Evolutionary conservation across 495 filamentous ascomycete genomes (phyloP).

Genomic region (Haplographium delicatum): DNA sequence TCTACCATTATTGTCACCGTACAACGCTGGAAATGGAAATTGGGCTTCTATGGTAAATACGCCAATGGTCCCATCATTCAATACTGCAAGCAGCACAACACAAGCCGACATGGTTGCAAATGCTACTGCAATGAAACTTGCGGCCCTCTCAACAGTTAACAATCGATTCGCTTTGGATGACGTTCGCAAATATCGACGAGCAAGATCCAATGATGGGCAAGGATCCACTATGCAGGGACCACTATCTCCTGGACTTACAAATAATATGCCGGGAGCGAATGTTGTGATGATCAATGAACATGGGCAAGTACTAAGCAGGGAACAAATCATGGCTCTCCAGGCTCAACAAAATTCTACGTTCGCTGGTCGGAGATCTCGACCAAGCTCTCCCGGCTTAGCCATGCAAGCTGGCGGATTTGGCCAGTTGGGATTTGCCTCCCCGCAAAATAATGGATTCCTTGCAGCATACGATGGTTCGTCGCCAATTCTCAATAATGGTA

Average conservation of each 20-base stretch:
- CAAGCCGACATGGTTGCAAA: slow-evolving; percentile 99
- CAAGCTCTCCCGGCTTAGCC: slow-evolving; percentile 84
- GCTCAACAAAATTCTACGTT: slow-evolving; percentile 69
- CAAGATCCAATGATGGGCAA: slow-evolving; percentile 83
- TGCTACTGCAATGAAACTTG: slow-evolving; percentile 97
- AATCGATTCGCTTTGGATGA: slow-evolving; percentile 97
- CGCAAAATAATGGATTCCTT: slow-evolving; percentile 93
- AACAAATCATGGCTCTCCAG: slow-evolving; percentile 83
- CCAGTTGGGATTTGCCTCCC: slow-evolving; percentile 72
- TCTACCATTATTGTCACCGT: slow-evolving; percentile 84
- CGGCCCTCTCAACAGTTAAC: slow-evolving; percentile 94
- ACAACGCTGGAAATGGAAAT: slow-evolving; percentile 76
- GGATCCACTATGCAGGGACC: slow-evolving; percentile 38
- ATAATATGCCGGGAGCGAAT: slow-evolving; percentile 55
- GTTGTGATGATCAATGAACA: slow-evolving; percentile 88
- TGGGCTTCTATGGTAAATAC: slow-evolving; percentile 99
- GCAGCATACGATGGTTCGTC: slow-evolving; percentile 77
- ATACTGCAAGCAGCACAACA: slow-evolving; percentile 46
- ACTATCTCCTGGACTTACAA: slow-evolving; percentile 46
- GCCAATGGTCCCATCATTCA: slow-evolving; percentile 86
- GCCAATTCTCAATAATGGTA: slow-evolving; percentile 67
- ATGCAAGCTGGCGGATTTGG: slow-evolving; percentile 66
- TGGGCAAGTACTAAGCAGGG: slow-evolving; percentile 77
- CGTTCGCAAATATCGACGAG: slow-evolving; percentile 86
- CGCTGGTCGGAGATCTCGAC: slow-evolving; percentile 78